Conservation (phyloP, 768 basidiomycete species). For the Leccinellum albellum region DNA sequence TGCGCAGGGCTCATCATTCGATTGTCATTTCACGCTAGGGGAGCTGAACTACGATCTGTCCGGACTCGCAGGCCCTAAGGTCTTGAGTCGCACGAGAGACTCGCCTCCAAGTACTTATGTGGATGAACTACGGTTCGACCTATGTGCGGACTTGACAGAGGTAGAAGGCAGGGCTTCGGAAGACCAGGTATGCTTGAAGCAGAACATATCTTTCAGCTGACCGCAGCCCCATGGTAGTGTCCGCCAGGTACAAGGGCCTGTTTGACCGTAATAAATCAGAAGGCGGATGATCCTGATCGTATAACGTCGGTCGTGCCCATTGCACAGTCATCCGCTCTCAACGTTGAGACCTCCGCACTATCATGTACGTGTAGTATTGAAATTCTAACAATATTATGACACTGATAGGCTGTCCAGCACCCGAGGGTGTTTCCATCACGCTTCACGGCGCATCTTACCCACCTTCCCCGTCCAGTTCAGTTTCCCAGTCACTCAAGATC, state of each 20-base stretch:
- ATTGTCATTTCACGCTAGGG: constrained; percentile 47
- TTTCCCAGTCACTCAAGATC: constrained; percentile 57
- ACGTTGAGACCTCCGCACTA: constrained; percentile 25
- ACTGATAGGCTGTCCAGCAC: constrained; percentile 36
- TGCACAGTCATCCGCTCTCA: constrained; percentile 38
- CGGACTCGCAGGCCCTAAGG: constrained; percentile 48
- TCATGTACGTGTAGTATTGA: constrained; percentile 35
- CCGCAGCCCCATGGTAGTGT: constrained; percentile 47
- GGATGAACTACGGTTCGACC: constrained; percentile 60
- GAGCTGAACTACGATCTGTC: constrained; percentile 59
- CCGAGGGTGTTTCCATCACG: constrained; percentile 51
- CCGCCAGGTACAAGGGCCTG: constrained; percentile 67
- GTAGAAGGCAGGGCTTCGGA: constrained; percentile 43
- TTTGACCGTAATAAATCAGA: constrained; percentile 63
- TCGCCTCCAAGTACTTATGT: constrained; percentile 62
- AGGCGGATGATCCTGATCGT: constrained; percentile 51
- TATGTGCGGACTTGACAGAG: constrained; percentile 57
- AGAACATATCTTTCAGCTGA: background rate
- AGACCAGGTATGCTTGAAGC: constrained; percentile 61
- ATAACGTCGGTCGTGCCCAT: constrained; percentile 76
- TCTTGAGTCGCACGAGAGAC: constrained; percentile 46
- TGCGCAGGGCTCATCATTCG: constrained; percentile 45
- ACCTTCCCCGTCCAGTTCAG: constrained; percentile 38
- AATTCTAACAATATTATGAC: background rate
- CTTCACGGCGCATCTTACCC: constrained; percentile 65